Conservation (phyloP, 352 stramenopile species). For the Phytophthora meadii region DNA sequence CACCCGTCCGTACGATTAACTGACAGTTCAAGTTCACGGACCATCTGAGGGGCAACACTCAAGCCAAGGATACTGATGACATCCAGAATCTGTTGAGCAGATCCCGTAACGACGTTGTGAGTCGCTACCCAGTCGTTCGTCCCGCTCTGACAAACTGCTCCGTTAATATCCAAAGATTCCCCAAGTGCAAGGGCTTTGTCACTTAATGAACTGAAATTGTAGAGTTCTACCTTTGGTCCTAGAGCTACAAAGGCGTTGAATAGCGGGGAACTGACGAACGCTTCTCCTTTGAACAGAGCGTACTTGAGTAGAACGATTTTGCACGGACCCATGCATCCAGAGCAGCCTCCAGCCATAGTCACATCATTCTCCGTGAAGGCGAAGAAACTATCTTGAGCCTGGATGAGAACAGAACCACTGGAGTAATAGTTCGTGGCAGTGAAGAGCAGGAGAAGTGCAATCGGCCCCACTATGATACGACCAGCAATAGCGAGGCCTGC, state of each 20-base stretch:
- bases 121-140: slow-evolving; percentile 26
- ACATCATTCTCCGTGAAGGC: slow-evolving; percentile 22
- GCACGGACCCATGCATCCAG: slow-evolving; percentile 15
- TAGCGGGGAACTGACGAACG: slow-evolving; percentile 15
- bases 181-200: slow-evolving; percentile 11
- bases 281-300: slow-evolving; percentile 15
- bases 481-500: slow-evolving; percentile 14
- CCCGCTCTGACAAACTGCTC: slow-evolving; percentile 28
- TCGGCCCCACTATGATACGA: slow-evolving; percentile 6
- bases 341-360: slow-evolving; percentile 16
- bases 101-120: slow-evolving; percentile 10
- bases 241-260: slow-evolving; percentile 20
- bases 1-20: slow-evolving; percentile 8
- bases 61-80: slow-evolving; percentile 11
- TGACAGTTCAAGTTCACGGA: slow-evolving; percentile 16
- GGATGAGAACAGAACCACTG: slow-evolving; percentile 9
- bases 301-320: slow-evolving; percentile 32
- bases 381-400: slow-evolving; percentile 15
- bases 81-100: slow-evolving; percentile 15
- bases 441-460: slow-evolving; percentile 16
- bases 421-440: slow-evolving; percentile 4
- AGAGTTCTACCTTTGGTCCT: neutral
- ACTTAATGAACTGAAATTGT: slow-evolving; percentile 17
- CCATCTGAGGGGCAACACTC: slow-evolving; percentile 19
- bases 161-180: slow-evolving; percentile 12